Evolutionary conservation across 441 rosid genomes (phyloP).

Genomic region (Erodium texanum): DNA sequence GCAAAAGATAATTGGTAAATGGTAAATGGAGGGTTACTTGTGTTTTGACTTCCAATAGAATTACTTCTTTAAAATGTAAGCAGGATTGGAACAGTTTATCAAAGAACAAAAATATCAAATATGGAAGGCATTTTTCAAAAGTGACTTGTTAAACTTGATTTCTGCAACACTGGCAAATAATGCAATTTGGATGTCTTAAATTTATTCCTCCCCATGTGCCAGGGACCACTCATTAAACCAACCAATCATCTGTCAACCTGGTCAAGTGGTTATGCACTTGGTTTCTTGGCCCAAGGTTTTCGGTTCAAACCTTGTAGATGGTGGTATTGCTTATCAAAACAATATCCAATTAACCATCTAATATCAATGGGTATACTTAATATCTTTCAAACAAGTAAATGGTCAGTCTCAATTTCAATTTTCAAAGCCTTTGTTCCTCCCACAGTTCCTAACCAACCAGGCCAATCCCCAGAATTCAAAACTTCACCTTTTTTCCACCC

Average conservation of each 20-base stretch:
- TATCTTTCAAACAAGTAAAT: no score
- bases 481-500: not conserved
- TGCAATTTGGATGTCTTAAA: not conserved
- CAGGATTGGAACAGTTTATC: not conserved
- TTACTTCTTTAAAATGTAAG: not conserved
- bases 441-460: constrained; percentile 13
- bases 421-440: not conserved
- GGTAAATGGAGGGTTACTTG: not conserved
- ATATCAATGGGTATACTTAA: no score
- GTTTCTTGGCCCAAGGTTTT: not conserved
- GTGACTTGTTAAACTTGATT: not conserved
- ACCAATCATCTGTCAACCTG: not conserved
- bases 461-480: not conserved
- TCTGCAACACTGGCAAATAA: not conserved
- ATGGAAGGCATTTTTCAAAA: not conserved
- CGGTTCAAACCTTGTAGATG: not conserved
- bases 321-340: no score
- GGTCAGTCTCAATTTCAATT: no score
- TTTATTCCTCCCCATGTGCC: not conserved
- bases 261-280: no score
- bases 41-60: not conserved
- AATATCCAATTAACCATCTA: not conserved
- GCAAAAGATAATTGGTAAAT: not conserved
- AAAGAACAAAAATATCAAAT: not conserved
- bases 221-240: not conserved